Evolutionary conservation across 2,329 filamentous ascomycete species (phyloP).

Genomic region (Ascochyta lentis): DNA sequence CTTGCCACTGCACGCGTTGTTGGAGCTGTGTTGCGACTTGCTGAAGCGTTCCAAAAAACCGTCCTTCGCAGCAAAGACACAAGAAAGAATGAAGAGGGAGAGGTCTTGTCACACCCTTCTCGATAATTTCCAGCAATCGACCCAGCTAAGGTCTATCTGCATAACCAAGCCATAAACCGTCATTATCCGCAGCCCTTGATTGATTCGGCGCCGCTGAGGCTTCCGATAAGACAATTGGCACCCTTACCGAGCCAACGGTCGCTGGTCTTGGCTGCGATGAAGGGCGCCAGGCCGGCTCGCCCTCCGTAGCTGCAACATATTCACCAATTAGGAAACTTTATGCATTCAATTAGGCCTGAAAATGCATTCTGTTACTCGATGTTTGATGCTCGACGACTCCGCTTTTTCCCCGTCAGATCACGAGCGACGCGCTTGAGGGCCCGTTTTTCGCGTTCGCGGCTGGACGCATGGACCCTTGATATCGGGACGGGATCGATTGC

Average conservation of each 20-base stretch:
- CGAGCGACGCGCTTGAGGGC: not conserved
- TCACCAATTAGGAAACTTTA: conserved; percentile 16
- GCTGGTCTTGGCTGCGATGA: not conserved
- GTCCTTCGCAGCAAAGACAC: conserved; percentile 5
- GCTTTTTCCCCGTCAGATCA: conserved; percentile 10
- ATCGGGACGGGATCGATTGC: conserved; percentile 16
- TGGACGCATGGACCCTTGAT: conserved; percentile 13
- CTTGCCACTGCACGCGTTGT: conserved; percentile 9
- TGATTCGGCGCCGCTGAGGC: conserved; percentile 14
- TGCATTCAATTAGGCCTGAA: conserved; percentile 11
- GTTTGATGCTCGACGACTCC: conserved; percentile 17
- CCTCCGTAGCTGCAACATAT: conserved; percentile 14
- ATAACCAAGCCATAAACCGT: conserved; percentile 14
- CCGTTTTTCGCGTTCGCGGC: conserved; percentile 5
- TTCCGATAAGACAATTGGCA: conserved; percentile 16
- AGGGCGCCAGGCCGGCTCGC: conserved; percentile 5
- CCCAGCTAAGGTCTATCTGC: conserved; percentile 16
- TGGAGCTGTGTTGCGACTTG: not conserved
- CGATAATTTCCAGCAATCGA: conserved; percentile 14
- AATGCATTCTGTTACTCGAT: conserved; percentile 17
- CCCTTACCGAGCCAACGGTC: conserved; percentile 17
- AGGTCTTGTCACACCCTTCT: not conserved
- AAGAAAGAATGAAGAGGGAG: conserved; percentile 4
- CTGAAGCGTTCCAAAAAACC: not conserved
- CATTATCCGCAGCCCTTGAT: conserved; percentile 14